phyloP scores from a whole-genome alignment of 1,284 basidiomycete genomes.

The Leccinum pallidistipes region DNA sequence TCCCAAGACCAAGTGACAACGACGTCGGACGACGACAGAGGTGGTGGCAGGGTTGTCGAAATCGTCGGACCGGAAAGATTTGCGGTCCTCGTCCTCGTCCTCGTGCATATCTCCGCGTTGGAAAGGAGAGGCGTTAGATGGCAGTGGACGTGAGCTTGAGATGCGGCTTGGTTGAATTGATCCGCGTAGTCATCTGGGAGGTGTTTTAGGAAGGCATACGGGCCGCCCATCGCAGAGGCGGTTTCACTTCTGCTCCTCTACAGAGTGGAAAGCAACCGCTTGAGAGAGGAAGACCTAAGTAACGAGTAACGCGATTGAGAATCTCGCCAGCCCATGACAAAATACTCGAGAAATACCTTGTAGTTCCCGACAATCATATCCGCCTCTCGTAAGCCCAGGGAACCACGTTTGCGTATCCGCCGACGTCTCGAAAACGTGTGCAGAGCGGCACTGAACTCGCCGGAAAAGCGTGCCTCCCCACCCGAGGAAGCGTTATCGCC shows the following conservation, averaged over 20 bases:
- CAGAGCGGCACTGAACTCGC: no score
- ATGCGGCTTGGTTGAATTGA: conserved; percentile 44
- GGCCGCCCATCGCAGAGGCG: conserved; percentile 69
- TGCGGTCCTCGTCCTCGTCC: neutral
- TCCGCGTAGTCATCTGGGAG: conserved; percentile 43
- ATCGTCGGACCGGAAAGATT: no score
- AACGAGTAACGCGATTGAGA: conserved; percentile 3
- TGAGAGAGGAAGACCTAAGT: conserved; percentile 88
- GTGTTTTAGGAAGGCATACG: conserved; percentile 62
- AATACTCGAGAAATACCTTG: conserved; percentile 53
- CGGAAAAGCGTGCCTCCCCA: no score
- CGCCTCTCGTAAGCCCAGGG: conserved; percentile 61
- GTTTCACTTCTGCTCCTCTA: conserved; percentile 78
- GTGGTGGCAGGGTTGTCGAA: no score
- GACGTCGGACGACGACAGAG: no score
- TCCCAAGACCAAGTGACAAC: conserved; percentile 2
- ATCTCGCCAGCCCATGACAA: neutral
- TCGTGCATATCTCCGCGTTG: neutral
- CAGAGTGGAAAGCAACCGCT: conserved; percentile 73
- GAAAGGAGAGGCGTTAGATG: conserved; percentile 38
- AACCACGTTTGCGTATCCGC: no score
- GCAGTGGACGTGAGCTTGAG: conserved; percentile 70
- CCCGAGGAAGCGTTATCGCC: no score
- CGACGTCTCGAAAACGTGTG: no score
- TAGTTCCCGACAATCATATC: conserved; percentile 81